Evolutionary conservation across 2,329 filamentous ascomycete species (phyloP).

Genomic region (Pyrenophora graminea): DNA sequence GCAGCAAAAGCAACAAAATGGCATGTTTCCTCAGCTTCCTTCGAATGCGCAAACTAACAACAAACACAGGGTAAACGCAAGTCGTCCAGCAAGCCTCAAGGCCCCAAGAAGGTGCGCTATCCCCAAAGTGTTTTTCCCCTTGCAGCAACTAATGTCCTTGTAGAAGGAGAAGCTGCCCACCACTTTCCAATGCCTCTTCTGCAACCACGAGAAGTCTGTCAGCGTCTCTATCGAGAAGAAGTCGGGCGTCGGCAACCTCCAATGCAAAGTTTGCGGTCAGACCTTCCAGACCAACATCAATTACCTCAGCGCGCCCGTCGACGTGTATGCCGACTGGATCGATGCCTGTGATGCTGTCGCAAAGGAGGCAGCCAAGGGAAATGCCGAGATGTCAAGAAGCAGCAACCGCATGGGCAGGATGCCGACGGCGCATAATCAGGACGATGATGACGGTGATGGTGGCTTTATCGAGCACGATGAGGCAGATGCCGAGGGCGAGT

Average conservation of each 20-base stretch:
- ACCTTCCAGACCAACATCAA: conserved; percentile 92
- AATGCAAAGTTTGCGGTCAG: conserved; percentile 92
- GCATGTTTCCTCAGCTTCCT: conserved; percentile 17
- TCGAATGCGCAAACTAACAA: conserved; percentile 27
- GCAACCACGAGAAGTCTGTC: conserved; percentile 95
- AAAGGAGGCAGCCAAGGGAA: conserved; percentile 59
- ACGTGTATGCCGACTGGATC: conserved; percentile 98
- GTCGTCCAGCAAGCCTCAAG: conserved; percentile 77
- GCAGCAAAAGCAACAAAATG: conserved; percentile 20
- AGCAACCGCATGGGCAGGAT: conserved; percentile 33
- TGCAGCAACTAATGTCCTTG: conserved; percentile 15
- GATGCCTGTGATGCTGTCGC: conserved; percentile 83
- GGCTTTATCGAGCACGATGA: conserved; percentile 48
- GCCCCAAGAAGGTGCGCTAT: conserved; percentile 73
- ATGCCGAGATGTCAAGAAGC: conserved; percentile 32
- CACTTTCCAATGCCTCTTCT: conserved; percentile 95
- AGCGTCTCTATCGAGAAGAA: conserved; percentile 94
- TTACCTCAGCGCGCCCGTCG: conserved; percentile 87
- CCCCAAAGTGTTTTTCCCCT: background rate
- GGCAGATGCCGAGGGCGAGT: conserved; percentile 46
- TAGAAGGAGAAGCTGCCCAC: conserved; percentile 71
- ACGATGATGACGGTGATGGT: conserved; percentile 38
- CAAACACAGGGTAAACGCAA: conserved; percentile 79
- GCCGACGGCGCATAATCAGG: conserved; percentile 23
- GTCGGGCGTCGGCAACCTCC: conserved; percentile 77